A percentile compares a stretch with the other conserved stretches of the same genome.
Conservation (phyloP, 2,329 filamentous ascomycete species). For the Nothophoma quercina region DNA sequence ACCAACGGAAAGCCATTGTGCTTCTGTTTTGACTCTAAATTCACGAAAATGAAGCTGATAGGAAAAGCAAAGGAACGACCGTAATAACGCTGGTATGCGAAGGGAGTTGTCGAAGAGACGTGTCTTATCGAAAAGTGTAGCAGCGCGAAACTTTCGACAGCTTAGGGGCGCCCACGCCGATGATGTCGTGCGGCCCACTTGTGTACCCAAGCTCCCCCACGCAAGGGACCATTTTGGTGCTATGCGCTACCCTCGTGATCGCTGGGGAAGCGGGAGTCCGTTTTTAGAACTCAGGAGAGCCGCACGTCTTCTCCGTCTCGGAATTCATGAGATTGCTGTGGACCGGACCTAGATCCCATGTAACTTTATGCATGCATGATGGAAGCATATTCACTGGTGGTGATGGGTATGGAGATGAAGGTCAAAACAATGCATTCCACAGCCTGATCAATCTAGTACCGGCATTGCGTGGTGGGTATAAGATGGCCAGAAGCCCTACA, state of each 20-base stretch:
- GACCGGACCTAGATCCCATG: background rate
- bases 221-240: constrained; percentile 3
- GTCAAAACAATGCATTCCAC: constrained; percentile 14
- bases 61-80: background rate
- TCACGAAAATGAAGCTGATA: background rate
- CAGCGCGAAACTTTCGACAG: constrained; percentile 8
- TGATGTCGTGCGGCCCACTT: constrained; percentile 20
- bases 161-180: constrained; percentile 18
- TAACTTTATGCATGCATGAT: background rate
- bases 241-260: constrained; percentile 1
- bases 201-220: too few species aligned
- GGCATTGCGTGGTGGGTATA: constrained; percentile 34
- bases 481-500: constrained; percentile 11
- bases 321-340: background rate
- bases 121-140: background rate
- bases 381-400: background rate
- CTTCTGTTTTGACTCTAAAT: background rate
- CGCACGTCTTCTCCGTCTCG: background rate
- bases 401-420: background rate
- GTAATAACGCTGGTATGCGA: background rate
- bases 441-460: constrained; percentile 23
- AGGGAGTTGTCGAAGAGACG: background rate
- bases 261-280: constrained; percentile 12
- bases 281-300: constrained; percentile 3
- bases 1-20: constrained; percentile 54